phyloP scores from a whole-genome alignment of 2,329 filamentous ascomycete species.

The Xylaria multiplex region DNA sequence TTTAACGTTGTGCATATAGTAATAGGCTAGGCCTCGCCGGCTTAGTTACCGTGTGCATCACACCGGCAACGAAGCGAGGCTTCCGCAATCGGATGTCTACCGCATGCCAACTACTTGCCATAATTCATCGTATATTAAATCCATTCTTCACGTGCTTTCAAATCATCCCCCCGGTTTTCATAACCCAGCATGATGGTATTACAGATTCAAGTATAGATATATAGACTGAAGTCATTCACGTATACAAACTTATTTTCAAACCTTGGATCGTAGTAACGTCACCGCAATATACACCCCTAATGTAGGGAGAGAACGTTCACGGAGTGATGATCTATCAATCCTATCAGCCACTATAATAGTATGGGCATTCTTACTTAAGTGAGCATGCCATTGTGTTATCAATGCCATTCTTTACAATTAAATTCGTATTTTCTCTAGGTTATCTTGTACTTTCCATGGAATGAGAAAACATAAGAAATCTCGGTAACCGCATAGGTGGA shows the following conservation, averaged over 20 bases:
- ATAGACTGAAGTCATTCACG: neutral
- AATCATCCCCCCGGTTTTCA: neutral
- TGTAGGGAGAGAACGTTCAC: too few species aligned
- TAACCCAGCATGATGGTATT: neutral
- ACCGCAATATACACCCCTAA: neutral
- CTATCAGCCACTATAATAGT: neutral
- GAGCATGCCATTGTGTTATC: constrained; percentile 11
- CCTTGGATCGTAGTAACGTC: too few species aligned
- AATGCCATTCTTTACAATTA: constrained; percentile 9
- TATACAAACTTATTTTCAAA: neutral
- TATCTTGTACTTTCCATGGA: constrained; percentile 16
- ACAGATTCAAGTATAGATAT: too few species aligned
- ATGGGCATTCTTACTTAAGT: constrained; percentile 6
- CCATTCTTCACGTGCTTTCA: neutral
- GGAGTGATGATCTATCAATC: neutral
- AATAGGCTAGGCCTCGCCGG: neutral
- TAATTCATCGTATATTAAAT: neutral
- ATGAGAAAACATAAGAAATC: constrained; percentile 15
- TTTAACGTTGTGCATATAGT: neutral
- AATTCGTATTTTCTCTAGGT: constrained; percentile 12
- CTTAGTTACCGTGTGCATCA: neutral
- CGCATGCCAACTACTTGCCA: neutral
- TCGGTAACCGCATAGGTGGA: constrained; percentile 25
- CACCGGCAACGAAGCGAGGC: neutral
- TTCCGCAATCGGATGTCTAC: neutral